phyloP scores from a whole-genome alignment of 306 rosid species.

The Lablab purpureus region DNA sequence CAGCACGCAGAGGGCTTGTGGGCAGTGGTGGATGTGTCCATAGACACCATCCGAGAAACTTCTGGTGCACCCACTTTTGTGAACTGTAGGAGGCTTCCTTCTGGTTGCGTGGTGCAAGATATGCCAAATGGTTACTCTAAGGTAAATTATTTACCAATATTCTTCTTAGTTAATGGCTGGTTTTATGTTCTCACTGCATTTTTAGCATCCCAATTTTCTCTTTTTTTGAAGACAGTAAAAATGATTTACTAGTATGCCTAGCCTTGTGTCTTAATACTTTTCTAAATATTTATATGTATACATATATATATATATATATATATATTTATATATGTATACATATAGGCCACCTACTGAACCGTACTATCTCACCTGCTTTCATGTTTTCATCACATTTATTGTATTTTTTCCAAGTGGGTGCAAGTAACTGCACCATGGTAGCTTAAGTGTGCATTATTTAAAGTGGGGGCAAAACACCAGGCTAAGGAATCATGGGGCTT shows the following conservation, averaged over 20 bases:
- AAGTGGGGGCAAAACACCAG: conserved; percentile 50
- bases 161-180: not conserved
- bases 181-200: not conserved
- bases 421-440: conserved; percentile 54
- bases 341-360: conserved; percentile 12
- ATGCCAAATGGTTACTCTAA: conserved; percentile 94
- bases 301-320: too few species aligned
- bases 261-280: conserved; percentile 26
- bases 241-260: conserved; percentile 13
- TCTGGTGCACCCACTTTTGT: conserved; percentile 59
- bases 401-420: conserved; percentile 48
- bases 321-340: not conserved
- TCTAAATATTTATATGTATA: not conserved
- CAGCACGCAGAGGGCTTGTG: conserved; percentile 93
- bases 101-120: conserved; percentile 93
- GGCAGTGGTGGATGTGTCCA: conserved; percentile 88
- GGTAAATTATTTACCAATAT: conserved; percentile 48
- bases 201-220: conserved; percentile 35
- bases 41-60: conserved; percentile 70
- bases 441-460: conserved; percentile 38
- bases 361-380: conserved; percentile 29
- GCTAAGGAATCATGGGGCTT: conserved; percentile 59
- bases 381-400: conserved; percentile 49
- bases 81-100: conserved; percentile 83
- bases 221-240: conserved; percentile 49